Evolutionary conservation across 164 flowering plant genomes (phyloP), one percentile per base, ranked within the genome.

Genomic region (Liquidambar formosana): DNA sequence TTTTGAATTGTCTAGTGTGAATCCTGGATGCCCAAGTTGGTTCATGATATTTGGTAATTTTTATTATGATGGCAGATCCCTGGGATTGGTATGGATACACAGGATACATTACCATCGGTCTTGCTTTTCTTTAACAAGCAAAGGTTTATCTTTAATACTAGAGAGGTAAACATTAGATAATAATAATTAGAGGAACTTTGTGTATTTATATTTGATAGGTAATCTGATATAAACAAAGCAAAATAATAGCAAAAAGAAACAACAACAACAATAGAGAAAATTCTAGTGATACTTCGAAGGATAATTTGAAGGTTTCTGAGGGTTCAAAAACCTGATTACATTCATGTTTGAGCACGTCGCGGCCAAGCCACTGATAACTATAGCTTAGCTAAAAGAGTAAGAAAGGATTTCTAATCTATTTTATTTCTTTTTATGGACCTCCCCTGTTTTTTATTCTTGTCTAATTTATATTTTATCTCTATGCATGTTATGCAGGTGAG

Each of bases 331-430:
- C 68, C 63, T 3, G 72, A 75, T 49, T 75, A 62, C 59, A 71
- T 75, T 71, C 78, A 75, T 63, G 78, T 71, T 0, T 38, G 75
- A 44, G 75, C 72, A 0, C 72, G 78, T 10, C 75, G 75, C 6
- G 75, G 78, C 18, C 78, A 75, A 53, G 78, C 78, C 28, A 75
- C 78, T 21, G 78, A 75, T 23, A 75, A 70, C 23, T 97, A 94
- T 66, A 94, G 99, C 82, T 81, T 92, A 73, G 97, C 99, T 23
- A 97, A 94, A 82, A 85, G 97, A 76, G 99, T 88, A 73, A 86
- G 88, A 63, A 16, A 33, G 19, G 48, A 13, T 44, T 10, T 13
- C 11, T 21, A 4, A 11, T 6, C 13, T 18, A 60, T 5, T 4
- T 45, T 33, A 2, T 15, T 1, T 11, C 4, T 8, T 14, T n/a